Evolutionary conservation across 2,329 filamentous ascomycete genomes (phyloP).

Genomic region (Aureobasidium sp.): DNA sequence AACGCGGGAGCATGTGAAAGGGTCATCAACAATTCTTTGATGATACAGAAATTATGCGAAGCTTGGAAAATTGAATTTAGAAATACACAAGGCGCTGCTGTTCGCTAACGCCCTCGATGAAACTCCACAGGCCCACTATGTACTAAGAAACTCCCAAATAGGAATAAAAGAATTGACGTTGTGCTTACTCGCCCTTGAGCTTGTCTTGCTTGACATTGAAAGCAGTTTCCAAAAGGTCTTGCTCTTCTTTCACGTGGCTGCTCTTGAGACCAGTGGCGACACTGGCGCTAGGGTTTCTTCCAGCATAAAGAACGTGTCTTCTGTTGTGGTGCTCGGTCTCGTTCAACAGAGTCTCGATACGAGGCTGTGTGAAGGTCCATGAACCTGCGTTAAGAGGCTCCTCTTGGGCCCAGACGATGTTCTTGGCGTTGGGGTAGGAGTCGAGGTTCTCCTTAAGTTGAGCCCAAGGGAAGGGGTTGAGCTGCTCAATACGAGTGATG

Average conservation of each 20-base stretch:
- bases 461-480: constrained; percentile 98
- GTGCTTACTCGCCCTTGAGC: constrained; percentile 52
- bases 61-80: background rate
- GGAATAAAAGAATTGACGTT: background rate
- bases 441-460: constrained; percentile 95
- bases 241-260: constrained; percentile 84
- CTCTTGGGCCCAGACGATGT: constrained; percentile 95
- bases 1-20: background rate
- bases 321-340: constrained; percentile 85
- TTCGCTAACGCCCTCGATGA: constrained; percentile 6
- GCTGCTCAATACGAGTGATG: constrained; percentile 91
- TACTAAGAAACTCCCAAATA: background rate
- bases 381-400: constrained; percentile 95
- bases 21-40: background rate
- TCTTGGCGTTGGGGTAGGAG: constrained; percentile 93
- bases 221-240: constrained; percentile 63
- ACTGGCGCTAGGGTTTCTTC: constrained; percentile 83
- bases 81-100: constrained; percentile 9
- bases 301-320: constrained; percentile 96
- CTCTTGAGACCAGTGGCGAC: constrained; percentile 90
- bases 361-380: constrained; percentile 95
- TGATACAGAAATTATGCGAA: background rate
- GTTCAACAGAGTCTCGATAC: constrained; percentile 94
- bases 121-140: constrained; percentile 2
- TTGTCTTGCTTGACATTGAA: constrained; percentile 56